Evolutionary conservation across 2,329 filamentous ascomycete genomes (phyloP).

Genomic region (Talaromyces sp.): DNA sequence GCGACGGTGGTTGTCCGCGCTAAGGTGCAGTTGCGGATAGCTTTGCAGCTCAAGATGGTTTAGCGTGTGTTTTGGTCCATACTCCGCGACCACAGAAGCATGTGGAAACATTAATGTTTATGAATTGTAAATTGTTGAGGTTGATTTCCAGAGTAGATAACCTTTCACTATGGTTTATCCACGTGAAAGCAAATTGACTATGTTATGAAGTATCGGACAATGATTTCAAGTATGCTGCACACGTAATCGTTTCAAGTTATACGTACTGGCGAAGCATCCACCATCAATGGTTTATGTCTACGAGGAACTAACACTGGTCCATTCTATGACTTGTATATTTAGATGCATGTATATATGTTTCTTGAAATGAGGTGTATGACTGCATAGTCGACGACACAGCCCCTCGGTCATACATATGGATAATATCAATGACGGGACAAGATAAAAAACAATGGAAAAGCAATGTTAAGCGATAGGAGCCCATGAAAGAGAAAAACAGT

Average conservation of each 20-base stretch:
- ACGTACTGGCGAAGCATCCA: too few species aligned
- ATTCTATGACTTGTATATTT: neutral
- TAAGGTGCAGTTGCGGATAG: neutral
- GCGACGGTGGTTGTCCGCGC: neutral
- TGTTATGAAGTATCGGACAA: too few species aligned
- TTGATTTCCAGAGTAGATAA: too few species aligned
- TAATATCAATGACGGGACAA: neutral
- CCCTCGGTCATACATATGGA: neutral
- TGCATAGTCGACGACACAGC: neutral
- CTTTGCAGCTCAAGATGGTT: neutral
- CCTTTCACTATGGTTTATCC: too few species aligned
- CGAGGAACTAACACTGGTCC: neutral
- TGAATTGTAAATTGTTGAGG: too few species aligned
- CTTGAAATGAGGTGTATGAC: neutral
- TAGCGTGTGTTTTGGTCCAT: neutral
- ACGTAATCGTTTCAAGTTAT: too few species aligned
- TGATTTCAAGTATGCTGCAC: too few species aligned
- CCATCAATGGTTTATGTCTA: neutral
- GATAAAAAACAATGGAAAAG: neutral
- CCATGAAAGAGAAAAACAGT: neutral
- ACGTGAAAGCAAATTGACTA: too few species aligned
- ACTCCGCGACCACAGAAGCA: too few species aligned
- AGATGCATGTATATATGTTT: neutral
- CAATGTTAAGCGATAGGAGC: conserved; percentile 1
- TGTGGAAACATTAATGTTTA: too few species aligned